Evolutionary conservation across 306 rosid genomes (phyloP), one percentile per base, ranked within the genome.

Genomic region (Abrus precatorius): DNA sequence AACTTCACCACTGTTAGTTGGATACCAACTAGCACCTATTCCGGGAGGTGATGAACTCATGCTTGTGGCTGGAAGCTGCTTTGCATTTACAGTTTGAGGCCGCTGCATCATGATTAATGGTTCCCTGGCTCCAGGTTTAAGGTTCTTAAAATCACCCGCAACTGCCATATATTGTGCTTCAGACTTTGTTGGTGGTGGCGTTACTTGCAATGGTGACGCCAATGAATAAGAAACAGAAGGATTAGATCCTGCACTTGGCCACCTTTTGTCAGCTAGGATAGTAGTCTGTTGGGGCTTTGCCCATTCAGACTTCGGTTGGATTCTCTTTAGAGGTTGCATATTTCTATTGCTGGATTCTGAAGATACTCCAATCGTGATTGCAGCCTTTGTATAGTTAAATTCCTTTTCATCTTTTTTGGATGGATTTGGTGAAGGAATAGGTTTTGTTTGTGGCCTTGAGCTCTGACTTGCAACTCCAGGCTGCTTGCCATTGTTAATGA

Each of bases 31-130:
- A 56, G 89, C 75, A 65, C 86, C 85, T 5, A 85, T 40, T 53
- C 92, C 94, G 40, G 98, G 91, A 68, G 93, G 98, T 2, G 96
- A 88, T 72, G 98, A 89, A 80, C 91, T 93, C 86, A 90, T 92
- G 83, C 81, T 90, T 49, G 88, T 53, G 32, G 88, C 87, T 3
- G 94, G 89, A 64, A 79, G 74, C 80, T 90, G 98, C 79, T 87
- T 92, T 49, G 80, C 80, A 84, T 88, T 90, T 59, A 88, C 79
- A 44, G 91, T 86, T 73, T 92, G 98, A 71, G 97, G 93, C 49
- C 97, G 91, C 86, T 92, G 98, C 90, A 96, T 90, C 82, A 92
- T 80, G 32, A 89, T 75, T 76, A 90, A 81, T 0, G 91, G 97
- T 82, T 96, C 99, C 88, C 93, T 90, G 80, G 85, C 77, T 79